Base-by-base conservation (phyloP, 2,329 filamentous ascomycete genomes). In the Fusarium stilboides region DNA sequence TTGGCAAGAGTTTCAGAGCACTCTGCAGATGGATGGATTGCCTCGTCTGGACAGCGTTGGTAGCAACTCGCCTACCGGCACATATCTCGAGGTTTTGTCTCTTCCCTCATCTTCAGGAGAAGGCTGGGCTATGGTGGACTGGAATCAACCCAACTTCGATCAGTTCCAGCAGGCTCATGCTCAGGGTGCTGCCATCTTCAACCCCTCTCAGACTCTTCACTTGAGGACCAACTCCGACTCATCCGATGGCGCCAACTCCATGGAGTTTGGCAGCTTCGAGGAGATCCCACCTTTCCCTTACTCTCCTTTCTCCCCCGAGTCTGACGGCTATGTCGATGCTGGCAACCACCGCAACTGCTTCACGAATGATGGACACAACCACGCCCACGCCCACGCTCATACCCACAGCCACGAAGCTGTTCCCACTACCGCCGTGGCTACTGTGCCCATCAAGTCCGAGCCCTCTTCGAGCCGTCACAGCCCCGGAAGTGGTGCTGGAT, bases 141-240 rank as follows among this genome's bases (percentile, higher is more conserved):
- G 89, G 77, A 90, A 90, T 62, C 89, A 91, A 63, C 90, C 89
- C 65, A 91, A 90, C 51, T 74, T 81, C 37, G 89, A 92, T 71
- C 92, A 95, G 71, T 80, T 81, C 62, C 78, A 80, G 50, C 83
- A 84, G 60, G 77, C 83, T 40, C 86, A 87, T 44, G 75, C 77
- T 8, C 87, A 88, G 52, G 88, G 84, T 66, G 79, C 84, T 40
- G 90, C 92, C 70, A 94, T 97, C 76, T 97, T 97, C 85, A 97
- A 98, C 80, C 95, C 95, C 3, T 89, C 91, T 66, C 92, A 97
- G 81, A 97, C 94, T 1, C 84, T 98, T 52, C 95, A 98, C 82
- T 87, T 97, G 75, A 89, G 94, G 72, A 94, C 91, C 56, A 90
- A 92, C 74, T 97, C 94, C 6, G 93, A 97, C 75, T 96, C 94